Evolutionary conservation across 306 rosid species (phyloP), one percentile per base, ranked within the genome.

Genomic region (Castanea crenata): DNA sequence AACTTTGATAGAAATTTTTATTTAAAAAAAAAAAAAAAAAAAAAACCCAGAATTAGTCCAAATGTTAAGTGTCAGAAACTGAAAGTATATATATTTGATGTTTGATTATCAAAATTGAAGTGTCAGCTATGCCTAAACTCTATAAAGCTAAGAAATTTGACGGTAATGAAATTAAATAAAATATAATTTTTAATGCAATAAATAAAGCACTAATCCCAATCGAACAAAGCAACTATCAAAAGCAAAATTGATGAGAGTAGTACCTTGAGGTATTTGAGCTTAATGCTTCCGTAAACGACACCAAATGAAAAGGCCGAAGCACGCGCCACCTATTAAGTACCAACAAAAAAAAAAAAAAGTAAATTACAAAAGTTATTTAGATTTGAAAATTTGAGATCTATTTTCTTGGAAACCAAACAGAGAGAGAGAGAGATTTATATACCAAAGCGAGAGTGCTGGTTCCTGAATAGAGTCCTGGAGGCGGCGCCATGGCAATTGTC

Each of bases 381-480:
- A 34, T 9, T 7, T 12, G 55, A 6, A 7, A 19, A 13, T 35
- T 7, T 54, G 38, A 59, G 46, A 41, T 41, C 34, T 16, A 13
- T 55, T 31, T 7, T 14, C 3, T 51, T 14, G 52, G 55, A 29
- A 79, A 75, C 55, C 16, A 76, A 69, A 69, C 6, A 55, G 55
- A 64, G 27, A 58, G 25, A 0, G 2, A 14, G 10, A 34, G 54
- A 35, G 41, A 35, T 2, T 7, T 41, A 41, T 67, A 16, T 86
- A 93, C 98, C 93, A 94, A 82, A 79, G 98, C 93, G 8, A 94
- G 89, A 68, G 98, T 92, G 88, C 98, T 94, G 75, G 90, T 87
- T 14, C 98, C 98, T 21, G 98, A 94, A 81, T 94, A 94, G 73
- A 91, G 98, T 58, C 97, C 97, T 16, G 97, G 91, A 79, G 92